These are phyloP conservation scores for Diaporthe citri DNA, from an alignment of 2,329 filamentous ascomycete species.

Conservation along the genomic window DNA sequence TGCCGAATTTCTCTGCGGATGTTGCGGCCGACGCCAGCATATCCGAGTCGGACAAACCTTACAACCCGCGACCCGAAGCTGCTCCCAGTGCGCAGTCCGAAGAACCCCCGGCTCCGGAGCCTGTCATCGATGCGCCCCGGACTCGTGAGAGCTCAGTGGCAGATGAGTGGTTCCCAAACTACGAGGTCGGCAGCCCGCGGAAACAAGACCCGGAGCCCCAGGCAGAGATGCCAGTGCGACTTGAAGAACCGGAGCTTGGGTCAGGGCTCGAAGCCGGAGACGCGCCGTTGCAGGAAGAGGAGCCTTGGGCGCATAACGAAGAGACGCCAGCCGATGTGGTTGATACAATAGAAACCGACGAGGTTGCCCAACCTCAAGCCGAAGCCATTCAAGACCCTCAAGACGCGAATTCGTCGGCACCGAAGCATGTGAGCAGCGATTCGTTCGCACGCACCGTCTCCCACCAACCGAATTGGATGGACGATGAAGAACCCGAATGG, in stretches of 20 bases:
- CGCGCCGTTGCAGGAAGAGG: slow-evolving; percentile 7
- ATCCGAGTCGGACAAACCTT: slow-evolving; percentile 10
- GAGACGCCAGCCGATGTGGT: background rate
- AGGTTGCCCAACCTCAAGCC: slow-evolving; percentile 30
- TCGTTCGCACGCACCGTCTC: slow-evolving; percentile 76
- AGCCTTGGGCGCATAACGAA: slow-evolving; percentile 12
- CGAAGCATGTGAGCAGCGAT: slow-evolving; percentile 70
- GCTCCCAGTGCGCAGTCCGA: background rate
- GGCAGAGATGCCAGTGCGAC: slow-evolving; percentile 10
- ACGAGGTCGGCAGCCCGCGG: slow-evolving; percentile 45
- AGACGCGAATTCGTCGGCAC: slow-evolving; percentile 45
- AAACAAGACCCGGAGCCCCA: slow-evolving; percentile 32
- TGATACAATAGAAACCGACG: background rate
- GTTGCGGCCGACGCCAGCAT: slow-evolving; percentile 31
- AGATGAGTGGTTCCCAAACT: slow-evolving; percentile 50
- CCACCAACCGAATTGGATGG: slow-evolving; percentile 70
- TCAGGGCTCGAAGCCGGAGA: background rate
- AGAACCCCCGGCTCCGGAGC: background rate
- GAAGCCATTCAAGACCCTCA: slow-evolving; percentile 38
- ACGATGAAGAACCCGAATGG: slow-evolving; percentile 71
- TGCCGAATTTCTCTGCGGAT: slow-evolving; percentile 56
- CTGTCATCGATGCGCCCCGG: slow-evolving; percentile 29
- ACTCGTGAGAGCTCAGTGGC: slow-evolving; percentile 37
- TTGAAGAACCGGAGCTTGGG: background rate
- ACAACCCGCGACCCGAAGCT: slow-evolving; percentile 25